Percentiles rank a stretch among this genome's conserved stretches.
Evolutionary conservation across 352 stramenopile species (phyloP).

Genomic region (Globisporangium emineosum): DNA sequence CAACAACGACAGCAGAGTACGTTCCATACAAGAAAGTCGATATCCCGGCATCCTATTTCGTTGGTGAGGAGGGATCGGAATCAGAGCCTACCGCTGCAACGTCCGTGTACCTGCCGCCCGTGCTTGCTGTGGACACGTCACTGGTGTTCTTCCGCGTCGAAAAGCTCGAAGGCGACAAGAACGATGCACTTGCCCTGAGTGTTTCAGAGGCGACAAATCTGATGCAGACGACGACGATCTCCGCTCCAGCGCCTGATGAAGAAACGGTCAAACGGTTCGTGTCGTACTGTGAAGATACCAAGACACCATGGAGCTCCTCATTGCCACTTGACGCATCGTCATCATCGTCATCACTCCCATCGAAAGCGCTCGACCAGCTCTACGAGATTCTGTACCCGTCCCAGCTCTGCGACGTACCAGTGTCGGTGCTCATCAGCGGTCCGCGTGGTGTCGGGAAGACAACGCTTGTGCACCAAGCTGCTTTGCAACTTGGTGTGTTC

Average conservation of each 20-base stretch:
- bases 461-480: constrained; percentile 67
- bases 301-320: neutral
- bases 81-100: neutral
- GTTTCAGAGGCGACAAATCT: constrained; percentile 66
- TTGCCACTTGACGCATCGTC: constrained; percentile 18
- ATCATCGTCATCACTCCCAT: constrained; percentile 22
- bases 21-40: constrained; percentile 41
- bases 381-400: constrained; percentile 71
- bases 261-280: constrained; percentile 50
- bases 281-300: constrained; percentile 20
- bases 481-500: constrained; percentile 60
- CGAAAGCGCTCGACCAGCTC: constrained; percentile 39
- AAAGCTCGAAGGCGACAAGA: constrained; percentile 32
- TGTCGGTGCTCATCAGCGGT: constrained; percentile 70
- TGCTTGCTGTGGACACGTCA: constrained; percentile 53
- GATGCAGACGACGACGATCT: constrained; percentile 55
- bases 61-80: neutral
- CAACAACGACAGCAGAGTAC: constrained; percentile 21
- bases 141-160: constrained; percentile 80
- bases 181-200: constrained; percentile 34
- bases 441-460: constrained; percentile 66
- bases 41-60: constrained; percentile 33
- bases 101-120: constrained; percentile 38
- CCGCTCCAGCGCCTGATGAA: constrained; percentile 52
- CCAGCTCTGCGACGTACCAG: constrained; percentile 58